Evolutionary conservation across 208 protist species (phyloP).

Genomic region (Acanthamoeba castellanii): DNA sequence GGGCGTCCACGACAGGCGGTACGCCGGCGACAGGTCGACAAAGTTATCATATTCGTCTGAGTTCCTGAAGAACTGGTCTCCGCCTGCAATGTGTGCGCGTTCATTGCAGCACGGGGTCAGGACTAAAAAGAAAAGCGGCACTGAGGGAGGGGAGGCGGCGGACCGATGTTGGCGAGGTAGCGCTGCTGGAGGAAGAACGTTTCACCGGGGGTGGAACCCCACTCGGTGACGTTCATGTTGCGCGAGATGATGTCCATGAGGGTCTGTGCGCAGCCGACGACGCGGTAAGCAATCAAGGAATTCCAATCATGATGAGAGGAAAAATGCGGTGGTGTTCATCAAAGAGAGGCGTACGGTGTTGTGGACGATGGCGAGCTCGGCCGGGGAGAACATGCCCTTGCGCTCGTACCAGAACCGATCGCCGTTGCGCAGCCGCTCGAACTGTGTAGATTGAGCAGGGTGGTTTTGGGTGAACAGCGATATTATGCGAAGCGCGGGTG

Average conservation of each 20-base stretch:
- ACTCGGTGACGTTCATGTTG: constrained; percentile 57
- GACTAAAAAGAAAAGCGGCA: background rate
- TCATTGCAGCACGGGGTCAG: background rate
- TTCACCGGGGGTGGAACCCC: background rate
- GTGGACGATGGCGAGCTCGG: constrained; percentile 52
- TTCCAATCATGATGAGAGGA: background rate
- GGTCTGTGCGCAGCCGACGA: background rate
- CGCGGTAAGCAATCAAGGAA: background rate
- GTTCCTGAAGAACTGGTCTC: constrained; percentile 33
- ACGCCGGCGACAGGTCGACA: constrained; percentile 54
- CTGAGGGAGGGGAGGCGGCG: background rate
- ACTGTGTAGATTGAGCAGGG: constrained; percentile 21
- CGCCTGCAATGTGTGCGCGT: background rate
- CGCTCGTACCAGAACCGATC: constrained; percentile 78
- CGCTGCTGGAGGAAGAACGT: constrained; percentile 47
- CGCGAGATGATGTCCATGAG: constrained; percentile 56
- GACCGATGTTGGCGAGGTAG: constrained; percentile 33
- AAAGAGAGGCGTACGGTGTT: constrained; percentile 64
- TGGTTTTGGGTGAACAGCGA: background rate
- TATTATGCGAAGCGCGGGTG: background rate
- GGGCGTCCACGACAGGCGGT: constrained; percentile 57
- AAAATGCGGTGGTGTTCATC: too few relatives aligned
- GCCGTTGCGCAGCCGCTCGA: constrained; percentile 64
- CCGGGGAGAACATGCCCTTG: constrained; percentile 40
- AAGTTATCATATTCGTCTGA: background rate